Base-by-base conservation (phyloP, 345 rosid genomes). In the Boechera retrofracta region DNA sequence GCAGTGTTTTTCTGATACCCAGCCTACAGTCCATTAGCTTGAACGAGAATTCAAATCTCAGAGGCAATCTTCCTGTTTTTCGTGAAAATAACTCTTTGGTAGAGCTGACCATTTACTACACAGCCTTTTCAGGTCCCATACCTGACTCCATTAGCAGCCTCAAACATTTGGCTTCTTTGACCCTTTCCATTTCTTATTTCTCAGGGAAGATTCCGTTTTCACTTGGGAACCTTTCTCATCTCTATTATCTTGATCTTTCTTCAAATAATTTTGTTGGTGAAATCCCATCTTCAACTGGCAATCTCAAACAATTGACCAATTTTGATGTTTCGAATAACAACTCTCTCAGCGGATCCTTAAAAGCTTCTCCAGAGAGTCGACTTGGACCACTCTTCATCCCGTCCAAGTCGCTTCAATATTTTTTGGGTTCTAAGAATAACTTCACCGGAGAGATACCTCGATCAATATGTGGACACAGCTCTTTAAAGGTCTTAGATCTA, bases 391-490 rank as follows among this genome's bases (percentile, higher is more conserved):
- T 58, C 44, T 33, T 58, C 64, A 33, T 58, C 26, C 64, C 28
- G 0, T n/a, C 28, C 1, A 8, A 0, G 9, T 2, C 3, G 35
- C 21, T 33, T 44, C 0, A 1, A 0, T 1, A 16, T 16, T 35
- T 33, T 33, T 33, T 2, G 0, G 28, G 26, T 16, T 58, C 64
- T 3, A 58, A 58, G 7, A 58, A 35, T 16, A 58, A 58, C 64
- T 58, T 58, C 44, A 58, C 15, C 2, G 64, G 26, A 35, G 44
- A 58, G 64, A 58, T 58, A 9, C 42, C 64, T 58, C 44, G 0
- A n/a, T 58, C 64, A 16, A 4, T 58, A 58, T 58, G 64, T 35
- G 42, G 26, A 8, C 0, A n/a, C 33, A 58, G 12, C 44, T n/a
- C 7, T n/a, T 26, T 35, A 7, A n/a, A 0, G 0, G 3, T 7